Conservation (phyloP, 495 filamentous ascomycete genomes). For the Podospora comata region DNA sequence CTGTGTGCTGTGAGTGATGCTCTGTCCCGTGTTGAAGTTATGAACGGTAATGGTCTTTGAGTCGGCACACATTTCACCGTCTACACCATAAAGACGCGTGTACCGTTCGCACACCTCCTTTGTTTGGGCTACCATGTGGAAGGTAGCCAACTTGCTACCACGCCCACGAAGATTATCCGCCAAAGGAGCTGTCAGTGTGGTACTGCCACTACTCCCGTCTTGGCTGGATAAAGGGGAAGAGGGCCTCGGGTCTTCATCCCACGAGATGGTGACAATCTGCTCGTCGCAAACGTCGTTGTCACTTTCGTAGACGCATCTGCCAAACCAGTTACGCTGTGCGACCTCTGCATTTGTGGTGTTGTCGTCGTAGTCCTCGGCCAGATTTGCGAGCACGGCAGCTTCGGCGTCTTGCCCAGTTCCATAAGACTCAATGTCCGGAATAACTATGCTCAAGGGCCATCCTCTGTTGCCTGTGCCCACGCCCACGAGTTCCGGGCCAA, state of each 20-base stretch:
- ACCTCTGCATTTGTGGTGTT: conserved; percentile 51
- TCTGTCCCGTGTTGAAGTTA: conserved; percentile 58
- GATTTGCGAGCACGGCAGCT: conserved; percentile 44
- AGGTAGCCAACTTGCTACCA: conserved; percentile 76
- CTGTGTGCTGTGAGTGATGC: conserved; percentile 51
- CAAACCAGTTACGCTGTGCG: conserved; percentile 73
- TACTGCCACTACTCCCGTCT: conserved; percentile 8
- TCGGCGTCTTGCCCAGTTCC: conserved; percentile 39
- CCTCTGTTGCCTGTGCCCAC: conserved; percentile 53
- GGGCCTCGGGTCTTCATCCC: conserved; percentile 63
- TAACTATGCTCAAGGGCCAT: conserved; percentile 86
- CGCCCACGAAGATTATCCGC: conserved; percentile 35
- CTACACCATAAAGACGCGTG: conserved; percentile 77
- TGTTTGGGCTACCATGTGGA: conserved; percentile 93
- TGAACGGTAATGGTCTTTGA: conserved; percentile 61
- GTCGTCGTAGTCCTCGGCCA: conserved; percentile 67
- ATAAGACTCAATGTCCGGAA: conserved; percentile 84
- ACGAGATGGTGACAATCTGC: conserved; percentile 79
- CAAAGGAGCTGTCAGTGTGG: background rate
- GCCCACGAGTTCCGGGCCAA: conserved; percentile 44
- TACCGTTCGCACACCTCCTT: conserved; percentile 81
- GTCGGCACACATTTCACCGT: conserved; percentile 82
- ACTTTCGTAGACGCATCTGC: conserved; percentile 87
- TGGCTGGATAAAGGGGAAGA: background rate
- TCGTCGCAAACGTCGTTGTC: conserved; percentile 93